phyloP scores from a whole-genome alignment of 2,329 filamentous ascomycete genomes.

The Immersiporthe knoxdaviesiana region DNA sequence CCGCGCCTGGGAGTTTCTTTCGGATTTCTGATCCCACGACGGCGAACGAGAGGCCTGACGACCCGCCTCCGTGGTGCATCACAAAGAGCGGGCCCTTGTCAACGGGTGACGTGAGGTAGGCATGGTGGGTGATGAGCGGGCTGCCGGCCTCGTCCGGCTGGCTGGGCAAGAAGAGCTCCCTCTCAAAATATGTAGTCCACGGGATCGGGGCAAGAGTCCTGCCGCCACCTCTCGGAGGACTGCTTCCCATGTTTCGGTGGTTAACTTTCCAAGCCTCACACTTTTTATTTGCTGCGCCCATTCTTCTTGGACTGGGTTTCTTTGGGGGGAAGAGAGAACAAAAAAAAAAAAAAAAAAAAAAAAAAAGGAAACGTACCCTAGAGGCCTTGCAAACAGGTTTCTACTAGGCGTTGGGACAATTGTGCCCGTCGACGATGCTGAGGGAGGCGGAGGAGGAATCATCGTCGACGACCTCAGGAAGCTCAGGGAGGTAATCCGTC shows the following conservation, averaged over 20 bases:
- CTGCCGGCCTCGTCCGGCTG: constrained; percentile 44
- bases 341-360: no score
- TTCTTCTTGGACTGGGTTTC: no score
- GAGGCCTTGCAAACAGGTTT: constrained; percentile 72
- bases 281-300: no score
- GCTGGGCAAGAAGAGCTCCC: constrained; percentile 74
- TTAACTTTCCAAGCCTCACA: background rate
- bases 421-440: constrained; percentile 92
- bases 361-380: constrained; percentile 69
- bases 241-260: constrained; percentile 35
- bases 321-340: no score
- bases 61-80: constrained; percentile 92
- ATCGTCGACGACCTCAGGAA: constrained; percentile 57
- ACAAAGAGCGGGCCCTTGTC: constrained; percentile 82
- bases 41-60: constrained; percentile 90
- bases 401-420: constrained; percentile 77
- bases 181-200: constrained; percentile 91
- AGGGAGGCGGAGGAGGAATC: constrained; percentile 78
- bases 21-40: constrained; percentile 77
- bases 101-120: constrained; percentile 82
- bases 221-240: constrained; percentile 47
- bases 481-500: constrained; percentile 44
- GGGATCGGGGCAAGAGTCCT: constrained; percentile 67
- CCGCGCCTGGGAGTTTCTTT: constrained; percentile 76
- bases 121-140: constrained; percentile 70